Evolutionary conservation across 805 yeast species (phyloP).

Genomic region (Yarrowia osloensis): DNA sequence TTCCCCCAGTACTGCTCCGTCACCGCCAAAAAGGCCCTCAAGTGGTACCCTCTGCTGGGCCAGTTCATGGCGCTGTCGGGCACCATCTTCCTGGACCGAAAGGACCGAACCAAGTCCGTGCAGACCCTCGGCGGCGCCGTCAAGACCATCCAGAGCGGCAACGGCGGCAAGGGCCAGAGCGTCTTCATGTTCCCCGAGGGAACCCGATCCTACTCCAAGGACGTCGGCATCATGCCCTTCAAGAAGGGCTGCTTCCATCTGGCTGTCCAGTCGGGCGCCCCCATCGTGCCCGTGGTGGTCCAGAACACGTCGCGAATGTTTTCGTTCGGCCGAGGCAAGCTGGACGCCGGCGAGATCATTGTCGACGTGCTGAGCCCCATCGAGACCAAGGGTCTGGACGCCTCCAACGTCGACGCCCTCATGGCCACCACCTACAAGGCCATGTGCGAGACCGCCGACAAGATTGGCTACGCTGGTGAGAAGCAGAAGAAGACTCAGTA

Average conservation of each 20-base stretch:
- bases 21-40: conserved; percentile 84
- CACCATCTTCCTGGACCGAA: conserved; percentile 86
- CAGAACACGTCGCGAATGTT: conserved; percentile 79
- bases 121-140: conserved; percentile 73
- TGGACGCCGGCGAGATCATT: conserved; percentile 73
- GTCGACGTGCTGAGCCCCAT: conserved; percentile 83
- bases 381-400: conserved; percentile 64
- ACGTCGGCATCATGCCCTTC: conserved; percentile 76
- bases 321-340: conserved; percentile 60
- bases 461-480: conserved; percentile 41
- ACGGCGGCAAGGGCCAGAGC: conserved; percentile 51
- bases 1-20: conserved; percentile 90
- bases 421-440: conserved; percentile 55
- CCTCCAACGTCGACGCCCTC: conserved; percentile 69
- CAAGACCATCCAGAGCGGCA: conserved; percentile 56
- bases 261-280: conserved; percentile 89
- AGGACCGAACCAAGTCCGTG: conserved; percentile 72
- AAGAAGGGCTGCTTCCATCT: conserved; percentile 98
- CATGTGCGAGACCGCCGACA: conserved; percentile 51
- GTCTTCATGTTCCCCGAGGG: conserved; percentile 97
- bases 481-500: not conserved
- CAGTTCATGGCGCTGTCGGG: conserved; percentile 96
- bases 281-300: conserved; percentile 84
- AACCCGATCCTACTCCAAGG: conserved; percentile 77
- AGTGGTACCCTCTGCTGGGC: conserved; percentile 86